Evolutionary conservation across 148 eudicot species (phyloP), one percentile per base, ranked within the genome.

Genomic region (Amaranthus cruentus): DNA sequence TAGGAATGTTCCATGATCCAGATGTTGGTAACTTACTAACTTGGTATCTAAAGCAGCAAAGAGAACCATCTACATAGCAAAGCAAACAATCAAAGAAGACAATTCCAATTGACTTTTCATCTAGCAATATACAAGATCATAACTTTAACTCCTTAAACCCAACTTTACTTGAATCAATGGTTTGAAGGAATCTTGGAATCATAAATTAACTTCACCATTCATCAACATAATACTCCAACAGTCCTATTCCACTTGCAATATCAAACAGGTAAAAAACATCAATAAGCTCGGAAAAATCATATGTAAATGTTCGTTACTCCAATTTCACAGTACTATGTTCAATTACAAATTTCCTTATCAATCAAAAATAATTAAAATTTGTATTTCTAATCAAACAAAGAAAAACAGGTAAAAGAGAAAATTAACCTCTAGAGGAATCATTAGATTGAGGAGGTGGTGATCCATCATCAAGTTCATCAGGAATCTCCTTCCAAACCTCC

Each of bases 401-500:
- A 58, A 55, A 62, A 44, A 18, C 9, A 42, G 57, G 70, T n/a
- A 51, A 43, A 71, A 4, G 47, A 15, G 15, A 57, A 68, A 59
- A 42, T 18, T 55, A 46, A 94, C 98, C 96, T 87, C 63, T 89
- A 58, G 88, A 83, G 2, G 91, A 88, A 56, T 84, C 76, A 47
- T 76, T 83, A n/a, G 88, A 85, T 55, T 81, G 81, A 8, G 87
- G 87, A 3, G 85, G 86, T 6, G 84, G 84, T 9, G 88, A 87
- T 54, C 81, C 86, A 73, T 89, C 90, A 62, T 87, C 91, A 2
- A 82, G 68, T 44, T 81, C 84, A 83, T 94, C 98, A 58, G 98
- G 96, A 73, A 94, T 77, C 70, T 84, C 87, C 80, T 85, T 91
- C 98, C 98, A 94, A 10, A 76, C 86, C 64, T 89, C 91, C 53